Base-by-base conservation (phyloP, 2,329 filamentous ascomycete species). In the Diaporthe vaccinii region DNA sequence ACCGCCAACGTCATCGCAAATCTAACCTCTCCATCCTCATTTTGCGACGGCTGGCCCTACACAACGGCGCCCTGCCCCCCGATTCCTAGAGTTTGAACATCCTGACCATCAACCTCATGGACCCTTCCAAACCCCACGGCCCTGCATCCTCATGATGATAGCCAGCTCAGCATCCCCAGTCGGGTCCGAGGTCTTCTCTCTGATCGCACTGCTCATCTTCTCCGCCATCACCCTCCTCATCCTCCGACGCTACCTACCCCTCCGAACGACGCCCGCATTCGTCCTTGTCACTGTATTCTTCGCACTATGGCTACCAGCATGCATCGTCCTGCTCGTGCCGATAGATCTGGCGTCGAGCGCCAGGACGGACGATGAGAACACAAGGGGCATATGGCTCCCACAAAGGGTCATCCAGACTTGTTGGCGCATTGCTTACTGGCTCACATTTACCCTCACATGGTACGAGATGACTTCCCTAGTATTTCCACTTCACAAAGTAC, bases 351-450 rank as follows among this genome's bases (percentile, higher is more conserved):
- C 96, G 1, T 98, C 96, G 9, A 96, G 91, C 81, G 93, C 94
- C 31, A 90, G 91, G 65, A 92, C 92, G 69, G 92, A 94, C 76
- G 93, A 94, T 83, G 91, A 90, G 76, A 89, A 90, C 22, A 89
- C 91, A 22, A 91, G 93, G 79, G 97, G 96, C 46, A 94, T 99
- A 81, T 98, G 96, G 95, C 89, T 99, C 46, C 93, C 94, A 7
- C 89, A 93, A 78, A 87, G 92, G 68, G 90, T 96, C 39, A 88
- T 98, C 67, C 87, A 97, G 80, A 95, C 98, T 34, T 93, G 93
- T 75, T 99, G 97, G 97, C 91, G 96, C 82, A 96, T 99, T 78
- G 93, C 94, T 28, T 99, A 99, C 85, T 99, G 97, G 97, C 88
- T 99, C 73, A 98, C 96, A 0, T 99, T 99, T 85, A 92, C 93